Evolutionary conservation across 2,329 filamentous ascomycete species (phyloP).

Genomic region (Colletotrichum eleusines): DNA sequence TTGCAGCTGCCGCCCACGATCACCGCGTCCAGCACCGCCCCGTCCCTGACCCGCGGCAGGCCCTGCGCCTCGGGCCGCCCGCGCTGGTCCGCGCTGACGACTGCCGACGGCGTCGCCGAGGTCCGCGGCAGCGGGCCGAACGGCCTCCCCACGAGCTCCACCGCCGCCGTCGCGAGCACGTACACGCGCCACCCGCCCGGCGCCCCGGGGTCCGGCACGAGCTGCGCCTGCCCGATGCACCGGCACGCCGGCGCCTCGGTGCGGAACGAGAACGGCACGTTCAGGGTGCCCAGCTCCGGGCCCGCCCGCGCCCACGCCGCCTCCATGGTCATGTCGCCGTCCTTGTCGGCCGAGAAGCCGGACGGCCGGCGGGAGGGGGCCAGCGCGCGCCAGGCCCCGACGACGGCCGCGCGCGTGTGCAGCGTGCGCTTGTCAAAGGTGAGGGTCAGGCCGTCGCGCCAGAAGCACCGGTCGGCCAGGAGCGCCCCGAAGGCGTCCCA

Average conservation of each 20-base stretch:
- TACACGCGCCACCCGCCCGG: slow-evolving; percentile 8
- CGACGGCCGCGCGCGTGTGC: slow-evolving; percentile 5
- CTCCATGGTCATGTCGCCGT: background rate
- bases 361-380: background rate
- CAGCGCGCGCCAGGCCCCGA: slow-evolving; percentile 18
- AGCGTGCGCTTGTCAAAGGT: slow-evolving; percentile 41
- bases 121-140: slow-evolving; percentile 8
- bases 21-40: slow-evolving; percentile 27
- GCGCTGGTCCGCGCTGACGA: slow-evolving; percentile 1
- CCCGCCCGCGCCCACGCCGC: slow-evolving; percentile 8
- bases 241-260: background rate
- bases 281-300: background rate
- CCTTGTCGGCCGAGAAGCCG: background rate
- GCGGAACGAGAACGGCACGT: slow-evolving; percentile 28
- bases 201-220: slow-evolving; percentile 12
- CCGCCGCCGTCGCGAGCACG: slow-evolving; percentile 15
- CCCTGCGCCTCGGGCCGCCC: slow-evolving; percentile 23
- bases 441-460: slow-evolving; percentile 33
- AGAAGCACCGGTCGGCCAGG: slow-evolving; percentile 24
- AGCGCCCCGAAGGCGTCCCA: slow-evolving; percentile 29
- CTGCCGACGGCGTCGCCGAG: background rate
- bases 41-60: slow-evolving; percentile 1
- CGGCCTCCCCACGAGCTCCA: slow-evolving; percentile 9
- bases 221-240: slow-evolving; percentile 20
- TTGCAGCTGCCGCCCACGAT: slow-evolving; percentile 34